Base-by-base conservation (phyloP, 768 basidiomycete species). In the Tremella yokohamensis region DNA sequence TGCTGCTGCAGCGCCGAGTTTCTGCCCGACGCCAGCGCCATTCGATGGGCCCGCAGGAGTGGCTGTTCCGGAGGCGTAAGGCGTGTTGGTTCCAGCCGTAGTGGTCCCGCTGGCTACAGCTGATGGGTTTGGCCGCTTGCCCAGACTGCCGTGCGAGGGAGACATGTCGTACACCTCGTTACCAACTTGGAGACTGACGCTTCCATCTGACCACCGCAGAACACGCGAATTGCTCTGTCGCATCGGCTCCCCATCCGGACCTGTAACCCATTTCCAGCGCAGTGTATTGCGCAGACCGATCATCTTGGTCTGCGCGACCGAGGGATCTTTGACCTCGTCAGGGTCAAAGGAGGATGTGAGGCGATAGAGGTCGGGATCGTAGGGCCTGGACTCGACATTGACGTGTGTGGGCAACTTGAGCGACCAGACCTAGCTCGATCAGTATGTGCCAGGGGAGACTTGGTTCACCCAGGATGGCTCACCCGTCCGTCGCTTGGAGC, bases 181-280 rank as follows among this genome's bases (percentile, higher is more conserved):
- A 42, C 96, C 96, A 55, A 99, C 79, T 62, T 89, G 87, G 26
- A 99, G 82, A 66, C 91, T 93, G 56, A 91, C 78, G 13, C 88
- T 83, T 15, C 94, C 94, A 73, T 99, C 96, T 6, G 92, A 96
- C 96, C 96, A 99, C 13, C 88, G 84, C 57, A 99, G 84, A 39
- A 97, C 80, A 26, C 92, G 87, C 62, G 87, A 85, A 72, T 99
- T 99, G 15, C 90, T 90, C 80, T 93, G 87, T 63, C 86, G 83
- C 64, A 78, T 80, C 92, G 89, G 87, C 69, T 84, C 79, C 6
- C 86, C 89, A 40, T 81, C 79, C 56, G 82, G 82, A 63, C 88
- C 87, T 73, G 87, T 88, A 0, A 81, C 81, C 96, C 96, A 99
- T 66, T 86, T 84, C 96, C 96, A 99, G 39, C 96, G 83, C 18